Base-by-base conservation (phyloP, 352 stramenopile species). In the Pythium scleroteichum region DNA sequence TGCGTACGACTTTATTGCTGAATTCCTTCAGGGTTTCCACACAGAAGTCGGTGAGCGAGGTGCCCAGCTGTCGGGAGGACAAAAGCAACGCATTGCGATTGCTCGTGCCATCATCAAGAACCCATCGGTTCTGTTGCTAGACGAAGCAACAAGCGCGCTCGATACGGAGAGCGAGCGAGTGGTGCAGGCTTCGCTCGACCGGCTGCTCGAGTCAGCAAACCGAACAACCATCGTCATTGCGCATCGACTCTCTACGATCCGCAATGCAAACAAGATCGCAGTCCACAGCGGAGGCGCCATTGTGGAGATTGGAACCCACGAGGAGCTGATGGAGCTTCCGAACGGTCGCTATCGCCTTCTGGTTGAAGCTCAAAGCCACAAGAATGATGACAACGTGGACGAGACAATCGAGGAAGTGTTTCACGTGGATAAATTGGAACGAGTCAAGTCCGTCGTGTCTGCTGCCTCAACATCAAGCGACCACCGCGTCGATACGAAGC, bases 71-170 rank as follows among this genome's bases (percentile, higher is more conserved):
- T 88, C 66, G 14, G 93, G 93, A 27, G 95, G 93, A 12, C 95
- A 98, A 78, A 97, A 97, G 57, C 95, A 99, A 64, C 73, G 94
- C 16, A 88, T 98, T 63, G 88, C 87, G 16, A 97, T 98, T 59
- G 92, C 92, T 9, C 78, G 95, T 44, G 93, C 90, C 0, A 69
- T 98, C 29, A 62, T 98, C 42, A 85, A 87, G 41, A 88, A 96
- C 51, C 90, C 88, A 9, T 54, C 71, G 4, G 72, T 97, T 24
- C 71, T 97, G 23, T 50, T 97, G 4, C 53, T 97, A 8, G 89
- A 97, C 64, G 89, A 97, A 85, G 69, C 52, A 9, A 59, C 52
- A 23, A 59, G 52, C 48, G 87, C 85, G 7, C 64, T 95, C 2
- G 86, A 96, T 47, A 63, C 69, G 3, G 70, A 87, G 59, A 86